These are phyloP conservation scores for Agarophyton chilense DNA, from an alignment of 23 red algal species.

Conservation along the genomic window DNA sequence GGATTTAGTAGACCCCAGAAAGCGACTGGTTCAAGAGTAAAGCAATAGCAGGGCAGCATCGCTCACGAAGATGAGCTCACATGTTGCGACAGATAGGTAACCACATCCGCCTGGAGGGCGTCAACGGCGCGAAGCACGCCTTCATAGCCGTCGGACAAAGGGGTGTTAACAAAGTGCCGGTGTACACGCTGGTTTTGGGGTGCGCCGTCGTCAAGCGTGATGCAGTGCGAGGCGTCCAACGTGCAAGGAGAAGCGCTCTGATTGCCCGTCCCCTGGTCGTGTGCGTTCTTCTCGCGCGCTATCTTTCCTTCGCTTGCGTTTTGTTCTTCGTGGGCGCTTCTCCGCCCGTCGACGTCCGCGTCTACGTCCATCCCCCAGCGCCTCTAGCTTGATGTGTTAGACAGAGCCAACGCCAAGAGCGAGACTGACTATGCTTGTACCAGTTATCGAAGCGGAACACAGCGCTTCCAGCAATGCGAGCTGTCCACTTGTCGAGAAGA, in stretches of 20 bases:
- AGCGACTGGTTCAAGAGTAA: slow-evolving; percentile 34
- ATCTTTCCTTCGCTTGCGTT: too few relatives aligned
- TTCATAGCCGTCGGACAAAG: not conserved
- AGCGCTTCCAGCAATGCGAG: too few relatives aligned
- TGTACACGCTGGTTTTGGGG: not conserved
- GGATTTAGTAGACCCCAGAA: slow-evolving; percentile 47
- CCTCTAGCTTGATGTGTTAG: too few relatives aligned
- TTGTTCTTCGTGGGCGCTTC: too few relatives aligned
- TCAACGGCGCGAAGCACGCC: not conserved
- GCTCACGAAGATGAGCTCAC: not conserved
- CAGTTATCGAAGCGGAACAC: too few relatives aligned
- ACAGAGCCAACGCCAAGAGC: too few relatives aligned
- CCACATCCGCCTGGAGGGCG: not conserved
- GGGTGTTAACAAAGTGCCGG: not conserved
- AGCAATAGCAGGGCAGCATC: not conserved
- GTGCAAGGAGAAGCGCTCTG: not conserved
- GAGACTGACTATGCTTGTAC: too few relatives aligned
- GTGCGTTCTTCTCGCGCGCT: not conserved
- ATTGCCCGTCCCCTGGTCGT: not conserved
- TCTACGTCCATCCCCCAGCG: too few relatives aligned
- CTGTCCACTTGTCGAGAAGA: too few relatives aligned
- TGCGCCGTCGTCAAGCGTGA: not conserved
- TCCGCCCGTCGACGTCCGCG: too few relatives aligned
- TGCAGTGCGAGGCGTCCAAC: not conserved
- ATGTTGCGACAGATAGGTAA: not conserved